phyloP scores from a whole-genome alignment of 148 eudicot species.

The Rhododendron simsii region DNA sequence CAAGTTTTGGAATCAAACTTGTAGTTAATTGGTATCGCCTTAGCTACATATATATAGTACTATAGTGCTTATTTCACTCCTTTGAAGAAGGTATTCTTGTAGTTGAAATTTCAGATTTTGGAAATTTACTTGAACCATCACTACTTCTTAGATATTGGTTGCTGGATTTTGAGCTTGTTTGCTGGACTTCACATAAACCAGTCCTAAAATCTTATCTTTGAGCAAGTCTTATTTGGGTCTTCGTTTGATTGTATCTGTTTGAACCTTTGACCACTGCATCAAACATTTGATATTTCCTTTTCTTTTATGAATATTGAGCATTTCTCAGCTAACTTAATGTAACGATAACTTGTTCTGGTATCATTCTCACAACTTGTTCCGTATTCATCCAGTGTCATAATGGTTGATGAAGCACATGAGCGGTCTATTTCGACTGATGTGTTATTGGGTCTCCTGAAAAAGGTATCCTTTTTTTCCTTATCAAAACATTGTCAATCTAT shows the following conservation, averaged over 20 bases:
- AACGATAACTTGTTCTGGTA: not conserved
- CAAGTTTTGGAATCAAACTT: not conserved
- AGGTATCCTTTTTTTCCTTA: conserved; percentile 41
- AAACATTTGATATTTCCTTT: not conserved
- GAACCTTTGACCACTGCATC: not conserved
- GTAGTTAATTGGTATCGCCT: not conserved
- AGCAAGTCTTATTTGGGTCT: not conserved
- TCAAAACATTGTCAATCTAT: not conserved
- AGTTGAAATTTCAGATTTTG: not conserved
- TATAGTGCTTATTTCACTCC: not conserved
- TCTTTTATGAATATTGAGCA: not conserved
- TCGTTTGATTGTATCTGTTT: not conserved
- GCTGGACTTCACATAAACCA: not conserved
- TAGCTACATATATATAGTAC: not conserved
- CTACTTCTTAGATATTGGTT: not conserved
- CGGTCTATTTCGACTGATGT: conserved; percentile 92
- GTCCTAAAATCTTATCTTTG: not conserved
- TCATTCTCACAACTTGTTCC: not conserved
- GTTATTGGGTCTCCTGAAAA: conserved; percentile 84
- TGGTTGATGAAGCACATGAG: conserved; percentile 99
- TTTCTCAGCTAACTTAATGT: not conserved
- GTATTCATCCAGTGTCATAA: conserved; percentile 59
- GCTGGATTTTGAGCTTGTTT: not conserved
- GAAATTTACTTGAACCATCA: not conserved
- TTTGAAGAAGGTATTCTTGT: not conserved